These are phyloP conservation scores for Schwanniomyces occidentalis DNA, from an alignment of 805 yeast species.

Conservation along the genomic window DNA sequence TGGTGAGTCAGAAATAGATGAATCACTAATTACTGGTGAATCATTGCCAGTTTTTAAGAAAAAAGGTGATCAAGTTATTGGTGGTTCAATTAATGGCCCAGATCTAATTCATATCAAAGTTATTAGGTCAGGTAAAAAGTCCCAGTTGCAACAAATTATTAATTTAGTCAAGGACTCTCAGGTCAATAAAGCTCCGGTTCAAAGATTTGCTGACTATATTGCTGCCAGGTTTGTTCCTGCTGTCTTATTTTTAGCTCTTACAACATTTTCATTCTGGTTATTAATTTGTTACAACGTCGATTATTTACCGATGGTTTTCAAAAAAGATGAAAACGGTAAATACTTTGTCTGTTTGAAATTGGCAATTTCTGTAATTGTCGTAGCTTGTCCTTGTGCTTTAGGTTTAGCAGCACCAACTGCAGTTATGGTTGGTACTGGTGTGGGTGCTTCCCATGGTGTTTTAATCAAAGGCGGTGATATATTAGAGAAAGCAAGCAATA, in stretches of 20 bases:
- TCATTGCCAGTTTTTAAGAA: constrained; percentile 69
- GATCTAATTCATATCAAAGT: constrained; percentile 71
- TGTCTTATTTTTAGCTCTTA: constrained; percentile 58
- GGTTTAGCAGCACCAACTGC: constrained; percentile 99
- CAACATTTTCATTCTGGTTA: constrained; percentile 56
- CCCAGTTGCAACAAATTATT: constrained; percentile 86
- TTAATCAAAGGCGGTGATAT: constrained; percentile 92
- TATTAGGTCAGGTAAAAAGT: constrained; percentile 72
- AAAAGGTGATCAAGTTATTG: constrained; percentile 66
- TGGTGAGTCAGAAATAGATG: constrained; percentile 86
- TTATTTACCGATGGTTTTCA: constrained; percentile 50
- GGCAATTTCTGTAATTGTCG: constrained; percentile 90
- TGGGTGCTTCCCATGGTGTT: constrained; percentile 88
- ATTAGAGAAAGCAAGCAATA: constrained; percentile 67
- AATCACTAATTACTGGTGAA: constrained; percentile 91
- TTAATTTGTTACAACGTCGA: constrained; percentile 28
- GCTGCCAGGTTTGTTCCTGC: constrained; percentile 85
- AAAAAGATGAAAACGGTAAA: constrained; percentile 49
- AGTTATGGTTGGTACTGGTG: constrained; percentile 98
- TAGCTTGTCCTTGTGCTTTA: constrained; percentile 98
- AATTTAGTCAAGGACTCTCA: constrained; percentile 87
- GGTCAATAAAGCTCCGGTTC: constrained; percentile 85
- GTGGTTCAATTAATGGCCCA: constrained; percentile 88
- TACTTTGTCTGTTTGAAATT: constrained; percentile 71
- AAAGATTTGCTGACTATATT: constrained; percentile 78